Evolutionary conservation across 306 rosid genomes (phyloP), one percentile per base, ranked within the genome.

Genomic region (Lathyrus tuberosus): DNA sequence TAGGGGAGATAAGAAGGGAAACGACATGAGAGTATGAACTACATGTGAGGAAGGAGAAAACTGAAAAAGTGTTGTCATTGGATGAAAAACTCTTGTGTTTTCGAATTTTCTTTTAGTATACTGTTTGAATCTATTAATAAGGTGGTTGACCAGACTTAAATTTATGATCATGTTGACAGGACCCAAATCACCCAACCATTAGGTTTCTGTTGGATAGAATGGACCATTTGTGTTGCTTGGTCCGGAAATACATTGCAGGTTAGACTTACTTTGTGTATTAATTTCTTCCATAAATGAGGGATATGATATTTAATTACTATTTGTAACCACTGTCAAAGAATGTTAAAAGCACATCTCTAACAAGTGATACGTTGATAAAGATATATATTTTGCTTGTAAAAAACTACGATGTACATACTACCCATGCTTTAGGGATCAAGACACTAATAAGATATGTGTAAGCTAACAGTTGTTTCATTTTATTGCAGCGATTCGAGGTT

Each of bases 191-290:
- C n/a, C n/a, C n/a, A n/a, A n/a, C n/a, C n/a, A n/a, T n/a, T n/a
- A n/a, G n/a, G n/a, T n/a, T n/a, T n/a, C n/a, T 94, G 69, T 81
- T 90, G 78, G 97, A 94, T 79, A 97, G 98, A 77, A 90, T 94
- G 94, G 96, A 90, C 81, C 89, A 76, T 51, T 86, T 94, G 53
- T 90, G 98, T 80, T 87, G 97, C 78, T 85, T 94, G 84, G 97
- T 94, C 58, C 97, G 97, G 81, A 94, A 94, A 74, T 94, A 94
- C 60, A 90, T 90, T 78, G 85, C 97, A 83, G 98, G 98, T 94
- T 76, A 69, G 85, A 72, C 68, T 79, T 58, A 67, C 16, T 75
- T 66, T 52, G 62, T 24, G 4, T 70, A 26, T 31, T 54, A 65
- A 48, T 51, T 51, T 64, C 60, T 73, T 70, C 28, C 49, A 16